Evolutionary conservation across 2,329 filamentous ascomycete species (phyloP).

Genomic region (Thielaviopsis ethacetica): DNA sequence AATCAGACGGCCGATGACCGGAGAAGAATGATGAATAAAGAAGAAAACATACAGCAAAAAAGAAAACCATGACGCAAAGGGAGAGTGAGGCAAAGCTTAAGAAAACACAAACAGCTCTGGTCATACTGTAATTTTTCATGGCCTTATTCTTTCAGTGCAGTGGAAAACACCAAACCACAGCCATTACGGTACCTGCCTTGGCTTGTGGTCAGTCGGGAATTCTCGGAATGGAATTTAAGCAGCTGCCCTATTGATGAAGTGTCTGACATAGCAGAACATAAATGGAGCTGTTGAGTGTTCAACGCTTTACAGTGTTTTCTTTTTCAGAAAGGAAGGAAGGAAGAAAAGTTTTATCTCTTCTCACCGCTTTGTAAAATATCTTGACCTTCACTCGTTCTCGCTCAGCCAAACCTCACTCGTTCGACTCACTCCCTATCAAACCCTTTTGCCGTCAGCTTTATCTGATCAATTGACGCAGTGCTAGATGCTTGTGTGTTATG

Average conservation of each 20-base stretch:
- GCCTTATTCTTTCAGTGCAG: not conserved
- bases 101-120: not conserved
- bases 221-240: not conserved
- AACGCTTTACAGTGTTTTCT: not conserved
- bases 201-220: not conserved
- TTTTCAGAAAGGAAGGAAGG: not conserved
- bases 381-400: no score
- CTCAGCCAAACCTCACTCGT: not conserved
- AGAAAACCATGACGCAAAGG: not conserved
- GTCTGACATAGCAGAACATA: not conserved
- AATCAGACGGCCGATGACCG: not conserved
- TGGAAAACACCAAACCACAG: not conserved
- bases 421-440: not conserved
- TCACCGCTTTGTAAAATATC: no score
- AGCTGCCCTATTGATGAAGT: not conserved
- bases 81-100: not conserved
- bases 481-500: not conserved
- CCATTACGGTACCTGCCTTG: not conserved
- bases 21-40: not conserved
- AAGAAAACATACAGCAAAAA: not conserved
- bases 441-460: not conserved
- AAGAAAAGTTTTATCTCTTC: not conserved
- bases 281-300: not conserved
- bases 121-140: not conserved
- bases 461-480: not conserved